Base-by-base conservation (phyloP, 2,329 filamentous ascomycete genomes). In the Rasamsonia emersonii region DNA sequence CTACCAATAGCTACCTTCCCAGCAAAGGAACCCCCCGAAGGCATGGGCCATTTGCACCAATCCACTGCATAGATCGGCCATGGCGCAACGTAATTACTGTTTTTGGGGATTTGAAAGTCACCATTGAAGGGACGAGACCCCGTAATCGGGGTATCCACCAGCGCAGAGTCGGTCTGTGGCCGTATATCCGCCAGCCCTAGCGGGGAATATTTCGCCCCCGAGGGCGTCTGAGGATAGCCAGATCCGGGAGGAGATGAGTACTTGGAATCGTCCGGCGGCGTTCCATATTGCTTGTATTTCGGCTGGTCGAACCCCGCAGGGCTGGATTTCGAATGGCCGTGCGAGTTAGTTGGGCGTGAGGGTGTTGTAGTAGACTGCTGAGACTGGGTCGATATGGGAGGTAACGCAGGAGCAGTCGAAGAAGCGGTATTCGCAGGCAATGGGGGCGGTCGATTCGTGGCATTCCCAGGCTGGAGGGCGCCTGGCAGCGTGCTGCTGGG, bases 61-160 rank as follows among this genome's bases (percentile, higher is more conserved):
- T 98, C 91, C 50, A 93, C 89, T 9, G 91, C 89, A 58, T 96
- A 98, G 34, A 93, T 79, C 9, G 86, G 82, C 86, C 91, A 98
- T 0, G 89, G 88, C 4, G 89, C 86, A 41, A 93, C 65, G 54
- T 95, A 94, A 56, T 89, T 95, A 68, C 86, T 93, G 42, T 89
- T 93, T 4, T 54, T 83, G 59, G 54, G 80, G 57, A 59, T 75
- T 67, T 40, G 75, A 56, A 53, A 75, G 74, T 76, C 74, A 31
- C 77, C 68, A 50, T 86, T 82, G 52, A 81, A 81, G 31, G 73
- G 70, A 44, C 59, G 68, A 58, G 60, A 58, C 26, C 65, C 66
- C 18, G 78, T 79, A 24, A 77, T 69, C 9, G 73, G 65, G 30
- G 77, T 75, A 44, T 93, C 86, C 11, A 79, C 78, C 51, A 91